Conservation (phyloP, 2,329 filamentous ascomycete genomes). For the Gnomoniopsis smithogilvyi region DNA sequence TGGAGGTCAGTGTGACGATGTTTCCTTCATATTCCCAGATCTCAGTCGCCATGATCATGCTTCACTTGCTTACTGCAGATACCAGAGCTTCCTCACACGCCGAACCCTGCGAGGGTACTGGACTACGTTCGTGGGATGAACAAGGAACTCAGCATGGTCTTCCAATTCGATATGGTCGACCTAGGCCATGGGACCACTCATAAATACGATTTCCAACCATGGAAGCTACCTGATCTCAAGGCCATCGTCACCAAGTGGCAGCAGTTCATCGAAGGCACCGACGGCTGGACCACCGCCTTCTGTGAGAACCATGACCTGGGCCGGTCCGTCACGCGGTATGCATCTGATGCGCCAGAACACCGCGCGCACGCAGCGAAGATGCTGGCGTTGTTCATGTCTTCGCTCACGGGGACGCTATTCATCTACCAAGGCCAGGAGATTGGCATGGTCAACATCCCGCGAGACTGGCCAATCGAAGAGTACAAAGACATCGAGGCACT, state of each 20-base stretch:
- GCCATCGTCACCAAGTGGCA: constrained; percentile 47
- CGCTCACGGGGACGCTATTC: constrained; percentile 52
- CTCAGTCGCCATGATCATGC: not conserved
- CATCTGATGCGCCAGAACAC: constrained; percentile 39
- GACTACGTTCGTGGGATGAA: constrained; percentile 56
- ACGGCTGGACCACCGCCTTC: constrained; percentile 58
- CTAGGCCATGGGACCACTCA: constrained; percentile 50
- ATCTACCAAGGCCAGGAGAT: constrained; percentile 62
- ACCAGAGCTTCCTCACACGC: constrained; percentile 61
- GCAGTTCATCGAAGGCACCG: constrained; percentile 46
- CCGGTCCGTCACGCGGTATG: constrained; percentile 52
- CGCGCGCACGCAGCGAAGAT: constrained; percentile 48
- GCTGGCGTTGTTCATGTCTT: constrained; percentile 45
- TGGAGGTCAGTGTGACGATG: constrained; percentile 32
- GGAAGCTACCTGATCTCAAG: constrained; percentile 46
- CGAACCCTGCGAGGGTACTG: constrained; percentile 54
- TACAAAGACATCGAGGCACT: constrained; percentile 48
- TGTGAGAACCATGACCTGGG: constrained; percentile 63
- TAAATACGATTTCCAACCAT: constrained; percentile 51
- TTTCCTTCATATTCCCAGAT: not conserved
- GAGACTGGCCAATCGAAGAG: constrained; percentile 43
- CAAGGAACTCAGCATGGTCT: constrained; percentile 66
- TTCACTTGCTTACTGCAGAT: not conserved
- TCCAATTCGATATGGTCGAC: constrained; percentile 64
- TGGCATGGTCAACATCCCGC: constrained; percentile 53